Evolutionary conservation across 805 yeast genomes (phyloP), one percentile per base, ranked within the genome.

Genomic region (Saturnispora sekii): DNA sequence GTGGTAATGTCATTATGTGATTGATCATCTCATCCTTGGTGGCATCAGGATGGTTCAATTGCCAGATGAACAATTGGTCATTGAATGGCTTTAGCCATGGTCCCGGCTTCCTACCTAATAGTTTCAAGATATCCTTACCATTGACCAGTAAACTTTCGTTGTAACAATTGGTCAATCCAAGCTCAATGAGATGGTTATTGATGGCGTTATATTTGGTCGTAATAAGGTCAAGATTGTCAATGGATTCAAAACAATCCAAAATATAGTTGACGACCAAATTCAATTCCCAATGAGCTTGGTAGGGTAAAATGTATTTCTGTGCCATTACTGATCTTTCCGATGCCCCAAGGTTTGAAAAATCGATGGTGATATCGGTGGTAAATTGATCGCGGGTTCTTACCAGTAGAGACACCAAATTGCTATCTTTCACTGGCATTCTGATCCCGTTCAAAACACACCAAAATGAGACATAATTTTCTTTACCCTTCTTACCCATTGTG

Each of bases 11-110:
- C 18, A 51, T 49, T 21, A 72, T 55, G 46, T 64, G 74, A 12
- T 65, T 71, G 36, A 80, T 48, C 57, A 87, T 73, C 21, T 83
- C 83, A 1, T 72, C 77, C 41, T 64, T 67, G 0, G 70, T 59
- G 8, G 70, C 70, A 0, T 54, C 57, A 0, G 95, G 95, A 54
- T 87, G 62, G 51, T 81, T 88, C 44, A 89, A 65, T 63, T 89
- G 96, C 88, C 89, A 84, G 15, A 69, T 61, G 30, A 86, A 60
- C 5, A 84, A 69, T 38, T 70, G 61, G 6, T 76, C 76, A 47
- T 77, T 72, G 8, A 79, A 62, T 8, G 62, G 62, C 8, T 76
- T 69, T 73, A 90, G 69, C 96, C 97, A 88, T 5, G 89, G 88
- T 0, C 98, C 98, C 0, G 90, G 85, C 56, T 81, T 83, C 45